These are phyloP conservation scores for Raffaelea albimanens DNA, from an alignment of 2,329 filamentous ascomycete genomes.

Conservation along the genomic window DNA sequence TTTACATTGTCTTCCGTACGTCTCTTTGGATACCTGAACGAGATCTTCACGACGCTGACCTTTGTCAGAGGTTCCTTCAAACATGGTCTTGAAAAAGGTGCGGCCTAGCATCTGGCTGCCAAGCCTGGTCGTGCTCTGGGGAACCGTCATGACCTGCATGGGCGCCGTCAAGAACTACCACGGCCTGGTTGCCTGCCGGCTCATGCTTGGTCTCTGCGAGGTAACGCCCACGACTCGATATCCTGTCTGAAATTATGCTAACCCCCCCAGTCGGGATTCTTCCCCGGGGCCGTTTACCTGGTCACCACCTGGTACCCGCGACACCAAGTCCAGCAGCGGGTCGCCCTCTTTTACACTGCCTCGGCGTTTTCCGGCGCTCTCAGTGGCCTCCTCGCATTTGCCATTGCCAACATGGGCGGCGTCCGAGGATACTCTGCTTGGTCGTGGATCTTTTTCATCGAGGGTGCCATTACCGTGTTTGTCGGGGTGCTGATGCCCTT, in stretches of 20 bases:
- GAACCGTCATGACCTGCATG: neutral
- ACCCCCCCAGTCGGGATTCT: neutral
- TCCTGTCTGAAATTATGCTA: too few relatives aligned
- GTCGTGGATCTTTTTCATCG: neutral
- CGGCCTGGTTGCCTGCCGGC: neutral
- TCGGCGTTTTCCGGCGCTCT: neutral
- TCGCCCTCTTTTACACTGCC: neutral
- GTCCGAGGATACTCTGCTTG: neutral
- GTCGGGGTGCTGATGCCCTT: neutral
- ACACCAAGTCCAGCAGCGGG: neutral
- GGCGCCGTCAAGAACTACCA: neutral
- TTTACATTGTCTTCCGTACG: neutral
- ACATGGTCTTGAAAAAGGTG: neutral
- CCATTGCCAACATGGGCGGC: neutral
- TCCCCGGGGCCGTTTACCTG: neutral
- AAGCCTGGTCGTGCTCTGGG: neutral
- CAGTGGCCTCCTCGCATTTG: neutral
- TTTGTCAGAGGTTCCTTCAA: neutral
- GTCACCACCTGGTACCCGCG: neutral
- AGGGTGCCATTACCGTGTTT: neutral
- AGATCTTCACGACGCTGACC: neutral
- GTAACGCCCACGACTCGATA: too few relatives aligned
- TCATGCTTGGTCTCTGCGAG: neutral
- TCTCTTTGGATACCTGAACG: neutral
- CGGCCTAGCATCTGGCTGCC: neutral